phyloP scores from a whole-genome alignment of 352 stramenopile species.

The Phytophthora syringae region DNA sequence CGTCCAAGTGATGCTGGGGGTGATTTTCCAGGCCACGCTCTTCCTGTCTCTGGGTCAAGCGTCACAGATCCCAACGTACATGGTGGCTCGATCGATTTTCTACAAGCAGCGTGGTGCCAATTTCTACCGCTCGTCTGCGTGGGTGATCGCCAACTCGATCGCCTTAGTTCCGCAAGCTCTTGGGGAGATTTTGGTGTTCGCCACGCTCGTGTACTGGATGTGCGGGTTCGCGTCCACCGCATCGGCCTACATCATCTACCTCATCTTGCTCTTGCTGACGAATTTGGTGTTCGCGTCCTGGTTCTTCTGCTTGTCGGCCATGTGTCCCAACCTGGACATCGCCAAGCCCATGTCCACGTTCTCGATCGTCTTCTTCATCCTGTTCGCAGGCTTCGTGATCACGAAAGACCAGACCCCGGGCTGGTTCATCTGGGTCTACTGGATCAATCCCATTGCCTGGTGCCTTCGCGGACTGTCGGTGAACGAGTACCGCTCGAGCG shows the following conservation, averaged over 20 bases:
- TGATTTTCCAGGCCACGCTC: conserved; percentile 77
- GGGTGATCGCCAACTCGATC: conserved; percentile 53
- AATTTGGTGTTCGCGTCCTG: conserved; percentile 63
- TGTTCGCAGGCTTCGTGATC: conserved; percentile 75
- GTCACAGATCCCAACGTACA: conserved; percentile 79
- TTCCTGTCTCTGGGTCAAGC: conserved; percentile 76
- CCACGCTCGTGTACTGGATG: conserved; percentile 79
- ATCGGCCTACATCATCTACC: conserved; percentile 43
- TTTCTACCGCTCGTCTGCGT: conserved; percentile 78
- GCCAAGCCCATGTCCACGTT: conserved; percentile 64
- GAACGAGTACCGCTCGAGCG: conserved; percentile 55
- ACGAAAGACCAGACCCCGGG: conserved; percentile 56
- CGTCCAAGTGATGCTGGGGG: conserved; percentile 55
- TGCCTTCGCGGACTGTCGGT: conserved; percentile 54
- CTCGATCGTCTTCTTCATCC: conserved; percentile 60
- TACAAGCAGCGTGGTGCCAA: conserved; percentile 82
- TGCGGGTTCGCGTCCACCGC: conserved; percentile 44
- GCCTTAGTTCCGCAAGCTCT: conserved; percentile 41
- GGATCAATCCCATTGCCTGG: conserved; percentile 74
- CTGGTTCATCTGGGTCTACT: conserved; percentile 79
- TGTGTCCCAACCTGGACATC: conserved; percentile 48
- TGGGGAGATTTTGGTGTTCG: conserved; percentile 71
- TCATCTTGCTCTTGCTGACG: conserved; percentile 35
- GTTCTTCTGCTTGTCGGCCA: conserved; percentile 62
- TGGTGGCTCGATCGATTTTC: conserved; percentile 78